Evolutionary conservation across 495 filamentous ascomycete genomes (phyloP), one percentile per base, ranked within the genome.

Genomic region (Cetradonia linearis): DNA sequence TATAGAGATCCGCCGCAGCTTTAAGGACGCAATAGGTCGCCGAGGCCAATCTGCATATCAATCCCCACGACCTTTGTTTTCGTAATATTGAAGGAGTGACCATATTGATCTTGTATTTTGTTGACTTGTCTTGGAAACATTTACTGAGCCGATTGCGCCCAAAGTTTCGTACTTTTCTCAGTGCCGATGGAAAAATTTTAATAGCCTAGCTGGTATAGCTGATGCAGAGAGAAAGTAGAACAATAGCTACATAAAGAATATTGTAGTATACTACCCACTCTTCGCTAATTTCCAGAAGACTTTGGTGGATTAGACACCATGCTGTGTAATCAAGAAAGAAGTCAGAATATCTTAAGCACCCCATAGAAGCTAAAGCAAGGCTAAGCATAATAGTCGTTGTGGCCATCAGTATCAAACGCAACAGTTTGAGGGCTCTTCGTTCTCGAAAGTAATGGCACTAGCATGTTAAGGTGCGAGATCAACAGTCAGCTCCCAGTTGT

Each of bases 401-500:
- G 13, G 28, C 38, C 62, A 64, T 61, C 18, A 36, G 33, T 25
- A 59, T 23, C 4, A 49, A 28, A 2, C 62, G 47, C 3, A 33
- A 48, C 2, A 25, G 30, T 14, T 25, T 34, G 37, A 64, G 20
- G 4, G 25, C 36, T 37, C 3, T 10, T 33, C 49, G 47, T 11
- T 44, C 27, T n/a, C n/a, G 48, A 31, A 64, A 54, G 40, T 61
- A 61, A 5, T 50, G 27, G 23, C 62, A 62, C 69, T 76, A 64
- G n/a, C 69, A 66, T 16, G 62, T 68, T n/a, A 77, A 58, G 7
- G 73, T 68, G 72, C 69, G 11, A 77, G 42, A 31, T 70, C 68
- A 4, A 67, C 70, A 30, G 73, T 55, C 18, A 70, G 66, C 28
- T 68, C 68, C 70, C 70, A 78, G 52, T 77, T 69, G 44, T 76